Base-by-base conservation (phyloP, 768 basidiomycete genomes). In the Lanmaoa rubissima region DNA sequence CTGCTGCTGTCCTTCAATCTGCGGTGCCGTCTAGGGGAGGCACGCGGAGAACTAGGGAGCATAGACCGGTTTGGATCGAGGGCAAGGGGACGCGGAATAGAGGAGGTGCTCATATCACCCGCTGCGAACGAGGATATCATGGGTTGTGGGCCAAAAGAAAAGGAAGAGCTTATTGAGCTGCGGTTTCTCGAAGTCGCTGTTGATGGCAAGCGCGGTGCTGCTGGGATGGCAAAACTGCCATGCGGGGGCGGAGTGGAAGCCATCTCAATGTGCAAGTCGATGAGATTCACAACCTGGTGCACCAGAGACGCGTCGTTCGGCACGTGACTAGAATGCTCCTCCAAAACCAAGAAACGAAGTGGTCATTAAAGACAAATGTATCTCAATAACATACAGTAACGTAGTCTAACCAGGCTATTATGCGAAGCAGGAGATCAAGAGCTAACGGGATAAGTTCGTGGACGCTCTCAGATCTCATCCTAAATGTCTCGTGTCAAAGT, bases 11-110 rank as follows among this genome's bases (percentile, higher is more conserved):
- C 78, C 68, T 84, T 89, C 41, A 76, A 71, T 60, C 77, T 77
- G 53, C 82, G 79, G 41, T 80, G 79, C 17, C 79, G 74, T 19
- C 82, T 80, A 1, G 87, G 85, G 4, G 88, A 91, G 3, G 87
- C 83, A 45, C 84, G 79, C 2, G 89, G 92, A 24, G 90, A 92
- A 4, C 84, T 79, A 4, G 83, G 85, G 13, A 91, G 79, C 57
- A 90, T 80, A 2, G 90, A 93, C 40, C 89, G 81, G 65, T 88
- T 92, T 17, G 91, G 91, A 69, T 93, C 91, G 46, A 92, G 80
- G 5, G 83, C 83, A 40, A 77, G 73, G n/a, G 80, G 76, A 53
- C 78, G 79, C 36, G 74, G 73, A 62, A 80, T 78, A 16, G 86
- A 85, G 38, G 82, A 69, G 3, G 81, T 79, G 69, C 84, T 87